Percentiles rank a stretch among this genome's conserved stretches.
Evolutionary conservation across 2,329 filamentous ascomycete species (phyloP).

Genomic region (Trichoderma endophyticum): DNA sequence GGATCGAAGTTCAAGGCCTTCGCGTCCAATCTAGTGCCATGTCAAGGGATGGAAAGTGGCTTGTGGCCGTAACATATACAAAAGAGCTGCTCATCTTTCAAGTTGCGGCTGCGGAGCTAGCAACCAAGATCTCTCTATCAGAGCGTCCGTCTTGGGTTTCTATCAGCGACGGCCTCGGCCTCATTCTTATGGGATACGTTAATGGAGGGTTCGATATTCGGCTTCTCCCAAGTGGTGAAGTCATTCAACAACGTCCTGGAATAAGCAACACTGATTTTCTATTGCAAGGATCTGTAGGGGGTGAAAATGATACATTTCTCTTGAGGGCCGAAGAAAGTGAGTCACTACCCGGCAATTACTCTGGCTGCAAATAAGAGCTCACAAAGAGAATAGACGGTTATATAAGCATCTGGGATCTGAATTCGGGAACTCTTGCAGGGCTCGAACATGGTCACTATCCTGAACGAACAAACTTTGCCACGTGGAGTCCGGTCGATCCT

Average conservation of each 20-base stretch:
- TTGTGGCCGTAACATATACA: not conserved
- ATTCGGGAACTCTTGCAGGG: not conserved
- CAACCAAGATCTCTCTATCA: not conserved
- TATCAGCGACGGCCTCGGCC: not conserved
- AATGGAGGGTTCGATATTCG: not conserved
- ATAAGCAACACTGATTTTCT: not conserved
- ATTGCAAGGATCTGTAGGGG: not conserved
- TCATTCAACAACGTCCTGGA: not conserved
- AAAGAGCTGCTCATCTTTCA: not conserved
- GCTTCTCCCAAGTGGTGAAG: not conserved
- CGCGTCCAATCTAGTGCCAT: not conserved
- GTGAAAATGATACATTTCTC: not conserved
- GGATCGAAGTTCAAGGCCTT: not conserved
- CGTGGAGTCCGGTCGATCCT: not conserved
- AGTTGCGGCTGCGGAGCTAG: not conserved
- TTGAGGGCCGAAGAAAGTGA: not conserved
- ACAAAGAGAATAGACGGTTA: not conserved
- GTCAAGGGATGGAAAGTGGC: not conserved
- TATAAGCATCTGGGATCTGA: not conserved
- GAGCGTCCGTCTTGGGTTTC: not conserved
- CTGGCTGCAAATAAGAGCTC: not conserved
- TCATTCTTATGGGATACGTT: not conserved
- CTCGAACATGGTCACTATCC: not conserved
- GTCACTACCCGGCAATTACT: not conserved
- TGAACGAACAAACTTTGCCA: not conserved